A percentile compares a stretch with the other conserved stretches of the same genome.
These are phyloP conservation scores for Syncephalastrum contaminatum DNA, from an alignment of 371 early-diverging fungal species.

Conservation along the genomic window DNA sequence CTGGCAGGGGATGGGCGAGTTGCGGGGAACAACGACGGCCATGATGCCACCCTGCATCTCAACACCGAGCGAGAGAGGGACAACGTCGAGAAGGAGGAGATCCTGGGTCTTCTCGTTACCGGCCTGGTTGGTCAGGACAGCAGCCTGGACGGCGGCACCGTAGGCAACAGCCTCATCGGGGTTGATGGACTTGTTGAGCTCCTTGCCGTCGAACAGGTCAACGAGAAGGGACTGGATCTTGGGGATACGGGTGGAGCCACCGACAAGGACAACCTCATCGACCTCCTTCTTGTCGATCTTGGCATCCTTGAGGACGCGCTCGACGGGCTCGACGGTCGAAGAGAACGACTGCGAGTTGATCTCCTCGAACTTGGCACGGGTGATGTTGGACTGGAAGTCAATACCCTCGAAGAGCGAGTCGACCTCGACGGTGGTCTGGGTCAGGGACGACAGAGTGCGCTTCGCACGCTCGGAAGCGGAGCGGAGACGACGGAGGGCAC, in stretches of 20 bases:
- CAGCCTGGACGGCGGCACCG: constrained; percentile 95
- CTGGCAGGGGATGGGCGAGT: constrained; percentile 90
- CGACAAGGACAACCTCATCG: constrained; percentile 97
- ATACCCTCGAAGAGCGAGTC: constrained; percentile 91
- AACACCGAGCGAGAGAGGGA: constrained; percentile 90
- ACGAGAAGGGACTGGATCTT: constrained; percentile 97
- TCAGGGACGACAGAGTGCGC: constrained; percentile 89
- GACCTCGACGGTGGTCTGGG: constrained; percentile 85
- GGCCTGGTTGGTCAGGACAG: constrained; percentile 71
- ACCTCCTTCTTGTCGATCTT: constrained; percentile 92
- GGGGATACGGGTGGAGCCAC: constrained; percentile 99
- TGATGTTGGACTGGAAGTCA: constrained; percentile 87
- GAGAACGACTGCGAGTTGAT: constrained; percentile 86
- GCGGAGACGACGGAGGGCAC: constrained; percentile 91
- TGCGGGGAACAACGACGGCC: constrained; percentile 80
- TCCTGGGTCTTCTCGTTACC: constrained; percentile 68
- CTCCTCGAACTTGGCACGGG: constrained; percentile 94
- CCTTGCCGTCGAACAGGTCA: constrained; percentile 91
- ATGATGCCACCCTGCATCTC: constrained; percentile 92
- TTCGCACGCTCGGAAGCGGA: constrained; percentile 97
- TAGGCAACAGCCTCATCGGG: constrained; percentile 96
- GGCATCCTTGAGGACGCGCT: constrained; percentile 85
- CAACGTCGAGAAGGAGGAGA: constrained; percentile 84
- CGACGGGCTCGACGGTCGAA: constrained; percentile 82
- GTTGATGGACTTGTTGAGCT: constrained; percentile 89